Percentiles rank a stretch among this genome's conserved stretches.
phyloP scores from a whole-genome alignment of 768 basidiomycete genomes.

The Mycena indigotica region DNA sequence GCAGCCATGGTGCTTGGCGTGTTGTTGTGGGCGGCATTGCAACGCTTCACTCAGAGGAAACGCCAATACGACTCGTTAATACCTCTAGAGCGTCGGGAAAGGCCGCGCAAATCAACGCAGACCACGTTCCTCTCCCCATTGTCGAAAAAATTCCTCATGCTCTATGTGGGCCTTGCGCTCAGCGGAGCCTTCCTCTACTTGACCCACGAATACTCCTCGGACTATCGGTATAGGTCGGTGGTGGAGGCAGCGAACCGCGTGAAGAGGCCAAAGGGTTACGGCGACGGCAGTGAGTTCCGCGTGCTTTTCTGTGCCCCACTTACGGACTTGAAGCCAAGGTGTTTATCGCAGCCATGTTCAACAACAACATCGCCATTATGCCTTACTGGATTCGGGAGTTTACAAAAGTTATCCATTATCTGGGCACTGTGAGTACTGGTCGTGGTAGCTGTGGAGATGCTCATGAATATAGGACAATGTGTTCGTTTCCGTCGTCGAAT shows the following conservation, averaged over 20 bases:
- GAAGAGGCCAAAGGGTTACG: background rate
- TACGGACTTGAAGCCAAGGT: conserved; percentile 22
- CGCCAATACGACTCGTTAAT: background rate
- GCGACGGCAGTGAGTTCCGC: background rate
- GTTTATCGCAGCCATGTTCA: conserved; percentile 45
- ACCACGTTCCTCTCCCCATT: background rate
- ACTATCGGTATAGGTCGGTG: background rate
- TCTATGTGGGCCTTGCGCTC: background rate
- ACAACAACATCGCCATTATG: conserved; percentile 38
- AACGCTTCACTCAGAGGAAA: too few species aligned
- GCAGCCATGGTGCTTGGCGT: background rate
- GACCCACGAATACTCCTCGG: background rate
- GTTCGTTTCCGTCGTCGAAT: conserved; percentile 27
- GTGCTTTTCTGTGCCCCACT: background rate
- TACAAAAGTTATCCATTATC: conserved; percentile 35
- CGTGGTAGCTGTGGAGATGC: too few species aligned
- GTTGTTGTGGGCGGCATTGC: background rate
- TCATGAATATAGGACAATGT: too few species aligned
- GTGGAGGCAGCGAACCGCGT: background rate
- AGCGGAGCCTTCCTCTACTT: background rate
- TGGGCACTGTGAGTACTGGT: too few species aligned
- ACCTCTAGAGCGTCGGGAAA: too few species aligned
- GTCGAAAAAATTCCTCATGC: background rate
- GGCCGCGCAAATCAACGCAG: background rate
- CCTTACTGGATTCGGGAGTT: conserved; percentile 43